A percentile compares a stretch with the other conserved stretches of the same genome.
These are phyloP conservation scores for Lasiodiplodia sp. DNA, from an alignment of 2,329 filamentous ascomycete genomes.

Conservation along the genomic window DNA sequence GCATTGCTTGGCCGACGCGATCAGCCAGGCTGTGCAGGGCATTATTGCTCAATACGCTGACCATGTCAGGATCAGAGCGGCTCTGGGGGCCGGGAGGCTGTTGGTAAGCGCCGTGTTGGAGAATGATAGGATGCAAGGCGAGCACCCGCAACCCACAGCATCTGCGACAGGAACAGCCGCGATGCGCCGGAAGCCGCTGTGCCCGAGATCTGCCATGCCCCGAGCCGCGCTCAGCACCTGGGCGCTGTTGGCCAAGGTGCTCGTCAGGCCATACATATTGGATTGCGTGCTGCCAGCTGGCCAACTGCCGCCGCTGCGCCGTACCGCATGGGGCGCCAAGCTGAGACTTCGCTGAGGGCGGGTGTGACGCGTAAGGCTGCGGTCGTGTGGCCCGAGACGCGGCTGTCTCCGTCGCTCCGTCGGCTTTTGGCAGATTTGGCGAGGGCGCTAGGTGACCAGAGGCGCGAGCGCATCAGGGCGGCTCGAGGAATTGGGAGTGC, in stretches of 20 bases:
- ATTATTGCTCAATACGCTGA: slow-evolving; percentile 3
- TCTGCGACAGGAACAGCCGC: slow-evolving; percentile 23
- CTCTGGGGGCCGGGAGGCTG: neutral
- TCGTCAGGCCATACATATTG: slow-evolving; percentile 13
- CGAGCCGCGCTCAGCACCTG: slow-evolving; percentile 16
- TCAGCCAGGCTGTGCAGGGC: slow-evolving; percentile 21
- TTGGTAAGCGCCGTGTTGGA: slow-evolving; percentile 9
- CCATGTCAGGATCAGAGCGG: slow-evolving; percentile 1
- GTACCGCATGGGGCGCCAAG: slow-evolving; percentile 26
- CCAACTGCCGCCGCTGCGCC: slow-evolving; percentile 14
- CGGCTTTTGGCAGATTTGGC: neutral
- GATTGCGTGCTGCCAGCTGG: slow-evolving; percentile 23
- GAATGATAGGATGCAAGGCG: slow-evolving; percentile 12
- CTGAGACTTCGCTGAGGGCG: slow-evolving; percentile 28
- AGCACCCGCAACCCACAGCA: slow-evolving; percentile 14
- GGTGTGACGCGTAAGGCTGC: slow-evolving; percentile 30
- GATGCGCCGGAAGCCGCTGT: slow-evolving; percentile 18
- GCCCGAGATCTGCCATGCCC: slow-evolving; percentile 19
- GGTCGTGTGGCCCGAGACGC: slow-evolving; percentile 19
- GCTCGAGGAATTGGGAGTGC: slow-evolving; percentile 11
- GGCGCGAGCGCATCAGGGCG: slow-evolving; percentile 15
- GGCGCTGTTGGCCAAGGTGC: slow-evolving; percentile 19
- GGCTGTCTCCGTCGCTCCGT: slow-evolving; percentile 17
- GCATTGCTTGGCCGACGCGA: slow-evolving; percentile 22
- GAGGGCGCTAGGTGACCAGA: neutral